phyloP scores from a whole-genome alignment of 2,329 filamentous ascomycete species.

The Ophiostoma australiae region DNA sequence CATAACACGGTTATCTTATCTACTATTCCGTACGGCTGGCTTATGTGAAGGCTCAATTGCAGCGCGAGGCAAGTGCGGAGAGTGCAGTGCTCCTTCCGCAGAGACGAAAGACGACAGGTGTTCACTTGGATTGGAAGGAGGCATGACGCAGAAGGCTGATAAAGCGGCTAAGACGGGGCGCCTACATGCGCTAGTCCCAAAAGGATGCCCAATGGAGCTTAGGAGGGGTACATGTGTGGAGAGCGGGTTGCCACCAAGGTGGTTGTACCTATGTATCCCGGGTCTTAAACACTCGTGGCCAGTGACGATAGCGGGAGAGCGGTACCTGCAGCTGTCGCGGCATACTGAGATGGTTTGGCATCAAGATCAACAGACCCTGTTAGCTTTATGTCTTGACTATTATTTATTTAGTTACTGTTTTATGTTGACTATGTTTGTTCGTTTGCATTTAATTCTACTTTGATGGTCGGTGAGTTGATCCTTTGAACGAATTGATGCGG shows the following conservation, averaged over 20 bases:
- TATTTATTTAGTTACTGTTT: neutral
- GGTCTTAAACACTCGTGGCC: neutral
- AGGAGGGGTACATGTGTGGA: slow-evolving; percentile 8
- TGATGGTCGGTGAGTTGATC: neutral
- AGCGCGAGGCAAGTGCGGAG: neutral
- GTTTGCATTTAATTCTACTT: neutral
- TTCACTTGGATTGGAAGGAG: slow-evolving; percentile 22
- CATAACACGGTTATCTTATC: neutral
- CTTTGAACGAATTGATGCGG: neutral
- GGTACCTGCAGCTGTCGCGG: neutral
- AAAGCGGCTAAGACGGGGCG: slow-evolving; percentile 21
- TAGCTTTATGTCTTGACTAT: no score
- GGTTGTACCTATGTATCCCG: neutral
- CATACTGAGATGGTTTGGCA: neutral
- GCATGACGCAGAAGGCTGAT: slow-evolving; percentile 21
- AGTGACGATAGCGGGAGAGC: neutral
- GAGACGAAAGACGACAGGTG: slow-evolving; percentile 27
- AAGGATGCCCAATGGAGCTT: neutral
- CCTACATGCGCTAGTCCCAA: slow-evolving; percentile 13
- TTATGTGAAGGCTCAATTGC: neutral
- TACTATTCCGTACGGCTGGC: neutral
- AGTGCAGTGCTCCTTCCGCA: neutral
- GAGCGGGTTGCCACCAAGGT: neutral
- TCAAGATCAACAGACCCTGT: neutral
- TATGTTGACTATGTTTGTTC: neutral